A percentile compares a stretch with the other conserved stretches of the same genome.
Conservation (phyloP, 2,329 filamentous ascomycete species). For the Trichothecium sympodiale region DNA sequence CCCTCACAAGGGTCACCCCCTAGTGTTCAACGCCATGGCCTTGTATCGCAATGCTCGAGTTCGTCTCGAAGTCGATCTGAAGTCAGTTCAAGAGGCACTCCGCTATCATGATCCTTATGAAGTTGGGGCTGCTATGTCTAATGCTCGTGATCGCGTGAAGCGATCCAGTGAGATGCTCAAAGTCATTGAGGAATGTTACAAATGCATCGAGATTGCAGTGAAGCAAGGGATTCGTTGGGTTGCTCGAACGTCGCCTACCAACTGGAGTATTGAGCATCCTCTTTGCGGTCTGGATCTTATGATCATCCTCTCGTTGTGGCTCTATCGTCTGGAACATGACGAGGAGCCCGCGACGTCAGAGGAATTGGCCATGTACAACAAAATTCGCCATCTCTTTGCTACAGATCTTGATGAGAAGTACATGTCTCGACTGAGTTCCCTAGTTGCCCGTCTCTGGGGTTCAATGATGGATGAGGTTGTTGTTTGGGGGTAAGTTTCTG, state of each 20-base stretch:
- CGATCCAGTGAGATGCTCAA: slow-evolving; percentile 96
- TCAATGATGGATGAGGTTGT: slow-evolving; percentile 98
- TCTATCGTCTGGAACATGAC: slow-evolving; percentile 98
- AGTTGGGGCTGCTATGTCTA: slow-evolving; percentile 92
- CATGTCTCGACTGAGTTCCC: slow-evolving; percentile 81
- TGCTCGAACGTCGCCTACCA: slow-evolving; percentile 91
- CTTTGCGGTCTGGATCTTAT: slow-evolving; percentile 94
- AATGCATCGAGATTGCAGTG: slow-evolving; percentile 93
- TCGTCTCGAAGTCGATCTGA: slow-evolving; percentile 87
- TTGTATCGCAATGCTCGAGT: slow-evolving; percentile 91
- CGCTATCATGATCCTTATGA: slow-evolving; percentile 97
- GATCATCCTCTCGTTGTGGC: slow-evolving; percentile 95
- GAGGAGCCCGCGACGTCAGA: slow-evolving; percentile 81
- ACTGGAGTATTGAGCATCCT: slow-evolving; percentile 98
- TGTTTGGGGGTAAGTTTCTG: slow-evolving; percentile 84
- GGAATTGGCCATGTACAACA: slow-evolving; percentile 83
- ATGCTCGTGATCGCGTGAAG: slow-evolving; percentile 86
- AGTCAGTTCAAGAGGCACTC: slow-evolving; percentile 89
- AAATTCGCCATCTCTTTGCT: slow-evolving; percentile 79
- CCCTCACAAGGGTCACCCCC: slow-evolving; percentile 87
- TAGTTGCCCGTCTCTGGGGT: slow-evolving; percentile 89
- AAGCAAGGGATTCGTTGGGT: slow-evolving; percentile 95
- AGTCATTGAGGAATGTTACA: slow-evolving; percentile 94
- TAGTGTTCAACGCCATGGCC: slow-evolving; percentile 97
- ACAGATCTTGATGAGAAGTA: slow-evolving; percentile 79